Evolutionary conservation across 106 monocot genomes (phyloP).

Genomic region (Hemerocallis citrina): DNA sequence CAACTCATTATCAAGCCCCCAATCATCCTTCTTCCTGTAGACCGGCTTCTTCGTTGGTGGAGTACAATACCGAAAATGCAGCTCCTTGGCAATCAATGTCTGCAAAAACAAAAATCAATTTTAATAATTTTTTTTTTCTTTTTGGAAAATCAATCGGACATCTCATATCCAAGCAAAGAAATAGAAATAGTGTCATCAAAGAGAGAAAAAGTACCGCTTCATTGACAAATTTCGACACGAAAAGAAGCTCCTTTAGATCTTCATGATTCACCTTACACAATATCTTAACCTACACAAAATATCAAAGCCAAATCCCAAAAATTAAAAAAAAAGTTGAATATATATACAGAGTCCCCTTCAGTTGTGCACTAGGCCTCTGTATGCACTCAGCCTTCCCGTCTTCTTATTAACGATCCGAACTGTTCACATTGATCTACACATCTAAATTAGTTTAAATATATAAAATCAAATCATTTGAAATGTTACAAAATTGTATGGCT

Average conservation of each 20-base stretch:
- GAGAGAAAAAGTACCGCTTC: constrained; percentile 23
- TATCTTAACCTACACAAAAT: constrained; percentile 29
- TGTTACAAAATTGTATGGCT: too few species aligned
- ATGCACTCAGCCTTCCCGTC: too few species aligned
- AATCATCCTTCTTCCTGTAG: not conserved
- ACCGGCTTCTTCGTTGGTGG: constrained; percentile 12
- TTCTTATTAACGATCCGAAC: too few species aligned
- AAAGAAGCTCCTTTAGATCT: constrained; percentile 30
- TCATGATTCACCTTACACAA: constrained; percentile 32
- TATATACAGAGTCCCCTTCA: too few species aligned
- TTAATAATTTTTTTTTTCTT: too few species aligned
- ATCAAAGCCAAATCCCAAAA: too few species aligned
- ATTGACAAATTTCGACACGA: constrained; percentile 34
- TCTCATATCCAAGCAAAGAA: too few species aligned
- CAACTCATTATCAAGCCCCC: not conserved
- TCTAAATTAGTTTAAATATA: too few species aligned
- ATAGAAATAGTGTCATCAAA: not conserved
- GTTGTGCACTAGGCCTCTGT: too few species aligned
- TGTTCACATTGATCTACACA: too few species aligned
- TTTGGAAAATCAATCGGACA: too few species aligned
- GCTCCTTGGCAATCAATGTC: constrained; percentile 32
- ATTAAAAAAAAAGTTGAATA: too few species aligned
- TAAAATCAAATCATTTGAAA: not conserved
- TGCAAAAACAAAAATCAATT: not conserved
- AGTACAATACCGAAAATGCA: constrained; percentile 35